Evolutionary conservation across 139 green algal species (phyloP).

Genomic region (Auxenochlorella pyrenoidosa): DNA sequence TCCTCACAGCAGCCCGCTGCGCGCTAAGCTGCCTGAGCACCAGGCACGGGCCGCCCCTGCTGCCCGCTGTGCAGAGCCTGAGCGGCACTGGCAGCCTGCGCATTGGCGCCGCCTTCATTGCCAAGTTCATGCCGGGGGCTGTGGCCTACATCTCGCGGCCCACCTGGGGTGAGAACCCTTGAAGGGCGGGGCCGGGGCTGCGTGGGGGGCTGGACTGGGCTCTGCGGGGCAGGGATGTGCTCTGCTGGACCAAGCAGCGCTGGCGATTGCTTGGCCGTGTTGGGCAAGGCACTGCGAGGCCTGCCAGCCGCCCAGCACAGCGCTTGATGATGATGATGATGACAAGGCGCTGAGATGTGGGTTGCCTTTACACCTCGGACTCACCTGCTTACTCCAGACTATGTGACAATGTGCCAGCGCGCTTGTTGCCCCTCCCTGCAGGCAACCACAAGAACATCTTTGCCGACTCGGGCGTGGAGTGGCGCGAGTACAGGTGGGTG

Average conservation of each 20-base stretch:
- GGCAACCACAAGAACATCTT: slow-evolving; percentile 98
- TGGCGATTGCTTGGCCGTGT: no score
- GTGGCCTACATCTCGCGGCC: slow-evolving; percentile 87
- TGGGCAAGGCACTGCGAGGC: no score
- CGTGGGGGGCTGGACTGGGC: no score
- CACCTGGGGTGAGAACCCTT: slow-evolving; percentile 70
- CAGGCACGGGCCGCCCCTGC: neutral
- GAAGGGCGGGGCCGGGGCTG: no score
- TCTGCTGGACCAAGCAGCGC: no score
- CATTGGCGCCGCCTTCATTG: slow-evolving; percentile 92
- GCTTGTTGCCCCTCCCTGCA: neutral
- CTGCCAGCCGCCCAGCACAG: no score
- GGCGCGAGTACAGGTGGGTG: slow-evolving; percentile 81
- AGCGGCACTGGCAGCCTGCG: slow-evolving; percentile 95
- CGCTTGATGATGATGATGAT: no score
- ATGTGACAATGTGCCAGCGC: no score
- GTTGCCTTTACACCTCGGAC: no score
- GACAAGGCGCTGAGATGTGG: no score
- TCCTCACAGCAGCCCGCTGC: neutral
- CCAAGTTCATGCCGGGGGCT: slow-evolving; percentile 79
- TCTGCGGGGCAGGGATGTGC: no score
- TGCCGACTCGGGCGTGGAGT: slow-evolving; percentile 85
- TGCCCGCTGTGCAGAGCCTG: slow-evolving; percentile 64
- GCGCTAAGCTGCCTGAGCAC: neutral
- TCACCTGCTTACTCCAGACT: no score